Evolutionary conservation across 371 early-diverging fungal species (phyloP), one percentile per base, ranked within the genome.

Genomic region (Syncephalastrum monosporum): DNA sequence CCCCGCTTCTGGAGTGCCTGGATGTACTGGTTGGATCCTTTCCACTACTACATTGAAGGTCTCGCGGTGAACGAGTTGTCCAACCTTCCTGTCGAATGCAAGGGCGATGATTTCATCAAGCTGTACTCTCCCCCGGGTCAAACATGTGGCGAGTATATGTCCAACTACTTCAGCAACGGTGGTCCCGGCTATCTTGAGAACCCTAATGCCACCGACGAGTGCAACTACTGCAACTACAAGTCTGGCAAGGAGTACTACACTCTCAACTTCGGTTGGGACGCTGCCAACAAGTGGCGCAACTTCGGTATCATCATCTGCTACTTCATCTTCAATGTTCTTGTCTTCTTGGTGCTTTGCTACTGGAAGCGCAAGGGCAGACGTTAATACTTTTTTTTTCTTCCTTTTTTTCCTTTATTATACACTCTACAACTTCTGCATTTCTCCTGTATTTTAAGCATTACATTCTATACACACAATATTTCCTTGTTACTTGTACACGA

Each of bases 31-130:
- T 55, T 87, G 3, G 66, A 60, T 50, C 87, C 87, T 6, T 83
- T 80, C 74, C 79, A 79, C 44, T 89, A 91, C 61, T 73, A 81
- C 17, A 71, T 86, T 42, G 91, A 90, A 59, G 89, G 83, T n/a
- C 63, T 88, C 3, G 67, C 86, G 5, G 75, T 79, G 47, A 88
- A 82, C 53, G 87, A 88, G 46, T 64, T 91, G 57, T 64, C 77
- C 15, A 63, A 65, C 5, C 62, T 78, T 4, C 47, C 41, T 0
- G 72, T 88, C 3, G 27, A 24, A 0, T 91, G 91, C 65, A 65
- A 64, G 3, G 55, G 45, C 2, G 47, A 55, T 1, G 87, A 86
- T 47, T 67, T 80, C 42, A 64, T 75, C 13, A 29, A 50, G n/a
- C 82, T 88, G 56, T 62, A 67, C 12, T 75, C 82, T 1, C 87